Conservation (phyloP, 2,329 filamentous ascomycete species). For the Fusarium sacchari region DNA sequence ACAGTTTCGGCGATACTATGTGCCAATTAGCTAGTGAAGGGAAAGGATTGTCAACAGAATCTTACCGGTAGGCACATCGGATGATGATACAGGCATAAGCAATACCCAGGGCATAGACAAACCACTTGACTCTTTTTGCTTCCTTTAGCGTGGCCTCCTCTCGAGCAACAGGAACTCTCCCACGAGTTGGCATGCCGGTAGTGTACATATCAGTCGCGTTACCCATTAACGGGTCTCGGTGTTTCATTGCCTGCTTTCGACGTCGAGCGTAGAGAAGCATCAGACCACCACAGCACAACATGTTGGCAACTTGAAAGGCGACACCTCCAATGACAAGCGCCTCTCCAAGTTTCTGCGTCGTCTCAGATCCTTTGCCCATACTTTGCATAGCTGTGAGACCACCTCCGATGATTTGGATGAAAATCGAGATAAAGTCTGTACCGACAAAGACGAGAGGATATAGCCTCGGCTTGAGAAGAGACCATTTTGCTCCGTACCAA, state of each 20-base stretch:
- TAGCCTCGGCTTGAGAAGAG: constrained; percentile 52
- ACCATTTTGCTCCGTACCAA: constrained; percentile 54
- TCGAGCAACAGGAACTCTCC: constrained; percentile 11
- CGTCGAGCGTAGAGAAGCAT: constrained; percentile 29
- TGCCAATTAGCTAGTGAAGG: background rate
- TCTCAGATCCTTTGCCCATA: constrained; percentile 12
- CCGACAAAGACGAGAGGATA: constrained; percentile 63
- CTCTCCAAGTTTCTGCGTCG: constrained; percentile 20
- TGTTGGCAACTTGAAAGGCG: constrained; percentile 42
- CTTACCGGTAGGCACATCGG: constrained; percentile 32
- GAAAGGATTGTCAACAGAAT: rapidly evolving
- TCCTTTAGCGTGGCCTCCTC: constrained; percentile 21
- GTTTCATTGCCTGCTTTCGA: constrained; percentile 10
- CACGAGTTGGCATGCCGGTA: background rate
- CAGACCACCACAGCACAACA: constrained; percentile 35
- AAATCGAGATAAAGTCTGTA: constrained; percentile 56
- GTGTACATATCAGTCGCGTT: background rate
- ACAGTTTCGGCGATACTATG: constrained; percentile 27
- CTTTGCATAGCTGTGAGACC: constrained; percentile 22
- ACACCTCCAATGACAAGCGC: constrained; percentile 39
- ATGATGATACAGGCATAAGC: constrained; percentile 30
- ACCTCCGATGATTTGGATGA: constrained; percentile 39
- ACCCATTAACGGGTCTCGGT: background rate
- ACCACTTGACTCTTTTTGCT: constrained; percentile 5
- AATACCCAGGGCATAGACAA: constrained; percentile 25